Percentiles rank a stretch among this genome's conserved stretches.
These are phyloP conservation scores for Rhizomucor pusillus DNA, from an alignment of 371 early-diverging fungal genomes.

Conservation along the genomic window DNA sequence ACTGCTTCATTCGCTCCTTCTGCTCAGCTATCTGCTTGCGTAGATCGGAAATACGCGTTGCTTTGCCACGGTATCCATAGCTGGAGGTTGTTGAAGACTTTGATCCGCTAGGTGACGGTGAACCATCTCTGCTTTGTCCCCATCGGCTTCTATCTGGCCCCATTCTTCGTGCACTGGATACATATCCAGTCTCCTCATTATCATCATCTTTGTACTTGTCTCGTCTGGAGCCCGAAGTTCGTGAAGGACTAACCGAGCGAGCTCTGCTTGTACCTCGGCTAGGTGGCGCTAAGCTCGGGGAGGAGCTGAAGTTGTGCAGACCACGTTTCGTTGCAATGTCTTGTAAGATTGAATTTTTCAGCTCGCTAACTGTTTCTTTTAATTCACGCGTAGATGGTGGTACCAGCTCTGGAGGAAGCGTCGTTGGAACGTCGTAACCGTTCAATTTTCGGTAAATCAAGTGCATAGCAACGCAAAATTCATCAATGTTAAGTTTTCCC, in stretches of 20 bases:
- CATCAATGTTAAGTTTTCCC: conserved; percentile 87
- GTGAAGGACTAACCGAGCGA: conserved; percentile 24
- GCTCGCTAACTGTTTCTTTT: conserved; percentile 50
- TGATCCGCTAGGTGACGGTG: conserved; percentile 19
- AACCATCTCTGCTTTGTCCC: conserved; percentile 22
- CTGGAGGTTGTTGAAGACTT: conserved; percentile 20
- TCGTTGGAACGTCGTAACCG: conserved; percentile 76
- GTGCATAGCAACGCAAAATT: conserved; percentile 95
- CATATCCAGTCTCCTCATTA: conserved; percentile 51
- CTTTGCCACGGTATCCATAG: conserved; percentile 47
- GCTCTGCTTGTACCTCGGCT: conserved; percentile 11
- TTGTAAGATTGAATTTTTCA: conserved; percentile 55
- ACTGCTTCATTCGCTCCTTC: conserved; percentile 27
- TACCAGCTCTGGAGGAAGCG: conserved; percentile 77
- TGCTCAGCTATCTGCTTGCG: conserved; percentile 58
- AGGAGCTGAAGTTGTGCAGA: conserved; percentile 37
- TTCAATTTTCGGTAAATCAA: conserved; percentile 79
- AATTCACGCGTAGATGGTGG: conserved; percentile 76
- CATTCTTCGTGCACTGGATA: conserved; percentile 60
- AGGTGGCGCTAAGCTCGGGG: conserved; percentile 25
- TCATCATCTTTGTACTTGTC: conserved; percentile 33
- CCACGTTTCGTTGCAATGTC: conserved; percentile 44
- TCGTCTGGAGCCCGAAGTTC: conserved; percentile 7
- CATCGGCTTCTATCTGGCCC: conserved; percentile 52
- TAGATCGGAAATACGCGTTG: conserved; percentile 51